Conservation (phyloP, 2,329 filamentous ascomycete genomes). For the Aspergillus vadensis region DNA sequence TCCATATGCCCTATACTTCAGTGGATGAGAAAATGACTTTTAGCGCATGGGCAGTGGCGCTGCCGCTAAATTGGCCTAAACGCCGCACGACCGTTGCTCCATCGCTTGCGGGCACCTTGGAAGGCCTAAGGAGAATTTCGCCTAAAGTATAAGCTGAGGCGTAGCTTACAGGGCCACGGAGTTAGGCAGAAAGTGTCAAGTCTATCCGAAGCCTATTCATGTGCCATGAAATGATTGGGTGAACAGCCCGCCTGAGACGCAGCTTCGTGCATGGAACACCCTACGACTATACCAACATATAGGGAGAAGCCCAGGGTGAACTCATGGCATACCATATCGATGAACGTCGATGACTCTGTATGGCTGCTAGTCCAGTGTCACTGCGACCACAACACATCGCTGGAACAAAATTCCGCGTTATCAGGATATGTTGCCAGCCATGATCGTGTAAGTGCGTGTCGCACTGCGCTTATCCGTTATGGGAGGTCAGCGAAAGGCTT, state of each 20-base stretch:
- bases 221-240: background rate
- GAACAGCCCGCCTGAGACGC: background rate
- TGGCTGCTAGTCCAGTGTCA: conserved; percentile 15
- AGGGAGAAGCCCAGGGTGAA: background rate
- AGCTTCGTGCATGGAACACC: conserved; percentile 16
- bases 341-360: conserved; percentile 3
- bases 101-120: background rate
- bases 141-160: background rate
- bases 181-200: conserved; percentile 2
- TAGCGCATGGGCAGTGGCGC: background rate
- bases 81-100: background rate
- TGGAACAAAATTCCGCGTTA: conserved; percentile 10
- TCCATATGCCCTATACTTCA: background rate
- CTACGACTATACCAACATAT: conserved; percentile 1
- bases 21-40: background rate
- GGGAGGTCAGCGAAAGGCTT: conserved; percentile 5
- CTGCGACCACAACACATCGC: conserved; percentile 6
- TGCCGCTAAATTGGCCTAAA: background rate
- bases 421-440: conserved; percentile 8
- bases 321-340: background rate
- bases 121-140: background rate
- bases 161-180: background rate
- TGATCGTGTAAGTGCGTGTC: conserved; percentile 20
- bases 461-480: conserved; percentile 21
- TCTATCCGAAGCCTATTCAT: background rate